Percentiles rank a stretch among this genome's conserved stretches.
Conservation (phyloP, 768 basidiomycete species). For the Vararia minispora region DNA sequence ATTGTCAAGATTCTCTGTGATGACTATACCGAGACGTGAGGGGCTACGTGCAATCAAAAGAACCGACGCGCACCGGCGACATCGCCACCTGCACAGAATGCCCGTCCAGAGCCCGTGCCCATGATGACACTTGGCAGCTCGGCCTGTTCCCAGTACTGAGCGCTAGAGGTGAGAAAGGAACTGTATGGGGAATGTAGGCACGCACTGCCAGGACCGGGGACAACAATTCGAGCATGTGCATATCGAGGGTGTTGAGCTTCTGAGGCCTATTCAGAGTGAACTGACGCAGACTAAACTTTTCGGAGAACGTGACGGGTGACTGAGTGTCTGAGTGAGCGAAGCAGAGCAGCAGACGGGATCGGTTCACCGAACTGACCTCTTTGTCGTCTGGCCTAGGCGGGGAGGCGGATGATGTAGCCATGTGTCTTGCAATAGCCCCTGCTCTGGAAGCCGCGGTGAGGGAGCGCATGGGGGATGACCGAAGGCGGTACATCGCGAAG, state of each 20-base stretch:
- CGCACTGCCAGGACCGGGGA: constrained; percentile 67
- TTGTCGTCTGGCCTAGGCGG: constrained; percentile 6
- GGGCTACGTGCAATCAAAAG: neutral
- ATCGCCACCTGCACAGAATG: constrained; percentile 94
- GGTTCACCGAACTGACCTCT: constrained; percentile 5
- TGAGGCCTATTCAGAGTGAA: constrained; percentile 72
- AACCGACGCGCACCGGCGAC: constrained; percentile 56
- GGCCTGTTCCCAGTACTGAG: constrained; percentile 65
- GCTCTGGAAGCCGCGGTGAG: constrained; percentile 19
- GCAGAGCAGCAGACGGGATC: neutral
- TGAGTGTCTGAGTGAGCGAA: constrained; percentile 12
- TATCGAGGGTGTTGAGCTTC: constrained; percentile 77
- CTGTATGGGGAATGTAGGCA: neutral
- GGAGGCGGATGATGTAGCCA: constrained; percentile 18
- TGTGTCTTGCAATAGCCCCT: constrained; percentile 24
- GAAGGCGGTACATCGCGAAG: neutral
- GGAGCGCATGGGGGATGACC: constrained; percentile 1
- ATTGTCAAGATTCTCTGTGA: constrained; percentile 44
- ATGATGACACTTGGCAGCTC: constrained; percentile 64
- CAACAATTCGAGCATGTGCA: constrained; percentile 64
- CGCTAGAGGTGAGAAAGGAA: neutral
- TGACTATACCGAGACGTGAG: constrained; percentile 2
- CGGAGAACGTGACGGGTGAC: constrained; percentile 56
- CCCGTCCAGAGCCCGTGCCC: constrained; percentile 57
- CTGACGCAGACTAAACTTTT: constrained; percentile 47